A percentile compares a stretch with the other conserved stretches of the same genome.
These are phyloP conservation scores for Wickerhamomyces pijperi DNA, from an alignment of 805 yeast genomes.

Conservation along the genomic window DNA sequence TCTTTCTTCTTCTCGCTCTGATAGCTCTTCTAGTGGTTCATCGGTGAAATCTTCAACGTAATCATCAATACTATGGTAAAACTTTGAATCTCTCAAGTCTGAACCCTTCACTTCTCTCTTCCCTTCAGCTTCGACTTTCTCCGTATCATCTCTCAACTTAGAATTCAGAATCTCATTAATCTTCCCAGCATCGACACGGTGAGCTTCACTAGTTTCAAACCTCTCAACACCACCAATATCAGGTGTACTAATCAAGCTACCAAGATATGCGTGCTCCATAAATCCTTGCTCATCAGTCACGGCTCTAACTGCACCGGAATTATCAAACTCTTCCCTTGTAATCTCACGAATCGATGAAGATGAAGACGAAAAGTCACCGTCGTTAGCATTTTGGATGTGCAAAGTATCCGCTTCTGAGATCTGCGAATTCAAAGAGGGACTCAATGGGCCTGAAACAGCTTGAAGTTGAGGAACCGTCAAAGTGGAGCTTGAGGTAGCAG, in stretches of 20 bases:
- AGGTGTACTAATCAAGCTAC: slow-evolving; percentile 15
- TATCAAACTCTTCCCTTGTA: background rate
- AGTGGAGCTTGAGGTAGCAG: background rate
- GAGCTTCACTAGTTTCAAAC: background rate
- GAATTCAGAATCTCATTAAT: slow-evolving; percentile 1
- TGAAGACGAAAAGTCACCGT: background rate
- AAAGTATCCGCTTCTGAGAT: slow-evolving; percentile 16
- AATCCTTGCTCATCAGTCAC: slow-evolving; percentile 4
- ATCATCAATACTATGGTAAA: slow-evolving; percentile 15
- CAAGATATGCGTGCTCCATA: slow-evolving; percentile 14
- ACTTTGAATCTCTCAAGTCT: slow-evolving; percentile 11
- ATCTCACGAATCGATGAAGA: slow-evolving; percentile 2
- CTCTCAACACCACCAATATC: slow-evolving; percentile 3
- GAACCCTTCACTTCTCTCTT: background rate
- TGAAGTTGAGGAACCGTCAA: too few species aligned
- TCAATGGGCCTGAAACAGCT: too few species aligned
- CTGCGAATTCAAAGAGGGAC: slow-evolving; percentile 3
- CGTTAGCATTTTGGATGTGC: slow-evolving; percentile 11
- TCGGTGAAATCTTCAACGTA: slow-evolving; percentile 18
- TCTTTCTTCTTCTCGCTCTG: background rate
- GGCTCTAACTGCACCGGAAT: too few species aligned
- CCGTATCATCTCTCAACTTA: too few species aligned
- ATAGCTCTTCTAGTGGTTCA: slow-evolving; percentile 2
- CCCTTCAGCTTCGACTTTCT: background rate
- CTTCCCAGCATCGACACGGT: too few species aligned